Base-by-base conservation (phyloP, 2,329 filamentous ascomycete genomes). In the Monascus ruber region DNA sequence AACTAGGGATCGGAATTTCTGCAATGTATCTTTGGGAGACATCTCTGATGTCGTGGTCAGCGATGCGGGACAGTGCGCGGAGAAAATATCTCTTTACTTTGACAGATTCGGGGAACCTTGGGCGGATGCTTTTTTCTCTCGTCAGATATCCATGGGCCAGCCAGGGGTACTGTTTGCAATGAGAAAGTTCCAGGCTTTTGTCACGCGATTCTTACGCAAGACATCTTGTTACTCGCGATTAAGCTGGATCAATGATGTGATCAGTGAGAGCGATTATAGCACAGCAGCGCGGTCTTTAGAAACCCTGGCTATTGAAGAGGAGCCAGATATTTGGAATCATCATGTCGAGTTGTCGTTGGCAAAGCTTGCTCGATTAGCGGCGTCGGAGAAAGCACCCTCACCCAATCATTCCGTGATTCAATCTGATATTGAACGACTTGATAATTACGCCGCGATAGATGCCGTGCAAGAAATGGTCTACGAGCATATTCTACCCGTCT, bases 171-270 rank as follows among this genome's bases (percentile, higher is more conserved):
- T 95, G 26, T 71, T 98, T 31, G 28, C 28, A 51, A 72, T 55
- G 84, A 84, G 42, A 70, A 80, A 78, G 40, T 83, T 88, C 52
- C 78, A 79, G 47, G 65, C 75, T 37, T 81, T 79, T 52, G 74
- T 94, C 40, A 94, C 86, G 1, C 71, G 72, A 37, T 98, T 87
- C 52, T 70, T 98, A 35, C 77, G 84, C 33, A 79, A 76, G 40
- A 76, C 79, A 46, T 74, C 79, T 0, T 73, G 79, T 45, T 77
- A 86, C 45, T 80, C 81, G 26, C 85, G 85, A 51, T 72, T 98
- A 34, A 80, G 81, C 36, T 98, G 91, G 91, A 94, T 98, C 65
- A 93, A 98, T 57, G 88, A 96, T 56, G 74, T 96, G 5, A 72
- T 79, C 43, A 73, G 76, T 24, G 84, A 91, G 55, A 72, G 79